Evolutionary conservation across 2,329 filamentous ascomycete genomes (phyloP).

Genomic region (Capronia epimyces): DNA sequence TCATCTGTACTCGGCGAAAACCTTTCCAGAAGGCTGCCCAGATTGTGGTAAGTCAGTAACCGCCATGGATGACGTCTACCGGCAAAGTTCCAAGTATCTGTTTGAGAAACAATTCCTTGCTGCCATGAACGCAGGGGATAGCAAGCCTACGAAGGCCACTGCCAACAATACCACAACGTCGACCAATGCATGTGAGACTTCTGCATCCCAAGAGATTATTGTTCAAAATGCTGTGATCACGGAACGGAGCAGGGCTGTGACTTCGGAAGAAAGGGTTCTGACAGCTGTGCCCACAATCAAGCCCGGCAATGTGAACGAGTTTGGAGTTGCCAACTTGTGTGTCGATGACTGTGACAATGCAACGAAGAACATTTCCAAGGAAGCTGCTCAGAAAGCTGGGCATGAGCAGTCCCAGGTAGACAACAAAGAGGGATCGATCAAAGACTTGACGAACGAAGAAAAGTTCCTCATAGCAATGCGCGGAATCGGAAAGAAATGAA

Average conservation of each 20-base stretch:
- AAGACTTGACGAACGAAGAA: conserved; percentile 7
- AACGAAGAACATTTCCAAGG: too few species aligned
- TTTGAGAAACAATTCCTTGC: conserved; percentile 13
- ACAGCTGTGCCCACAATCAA: too few species aligned
- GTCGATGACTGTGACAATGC: too few species aligned
- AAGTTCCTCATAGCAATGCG: conserved; percentile 17
- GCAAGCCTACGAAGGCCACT: background rate
- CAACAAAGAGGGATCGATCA: background rate
- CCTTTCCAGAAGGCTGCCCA: conserved; percentile 22
- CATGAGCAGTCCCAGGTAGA: too few species aligned
- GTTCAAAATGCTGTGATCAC: too few species aligned
- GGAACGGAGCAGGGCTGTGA: too few species aligned
- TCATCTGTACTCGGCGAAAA: conserved; percentile 22
- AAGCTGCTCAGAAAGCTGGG: too few species aligned
- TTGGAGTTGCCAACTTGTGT: too few species aligned
- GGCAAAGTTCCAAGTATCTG: conserved; percentile 6
- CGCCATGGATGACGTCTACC: background rate
- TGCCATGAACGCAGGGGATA: conserved; percentile 3
- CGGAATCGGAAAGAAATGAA: background rate
- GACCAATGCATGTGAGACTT: background rate
- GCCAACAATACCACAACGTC: background rate
- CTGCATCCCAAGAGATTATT: too few species aligned
- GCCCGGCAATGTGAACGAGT: too few species aligned
- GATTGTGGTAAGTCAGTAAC: conserved; percentile 21
- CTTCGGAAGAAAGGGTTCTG: too few species aligned